Evolutionary conservation across 768 basidiomycete genomes (phyloP).

Genomic region (Cantharellus cinnabarinus): DNA sequence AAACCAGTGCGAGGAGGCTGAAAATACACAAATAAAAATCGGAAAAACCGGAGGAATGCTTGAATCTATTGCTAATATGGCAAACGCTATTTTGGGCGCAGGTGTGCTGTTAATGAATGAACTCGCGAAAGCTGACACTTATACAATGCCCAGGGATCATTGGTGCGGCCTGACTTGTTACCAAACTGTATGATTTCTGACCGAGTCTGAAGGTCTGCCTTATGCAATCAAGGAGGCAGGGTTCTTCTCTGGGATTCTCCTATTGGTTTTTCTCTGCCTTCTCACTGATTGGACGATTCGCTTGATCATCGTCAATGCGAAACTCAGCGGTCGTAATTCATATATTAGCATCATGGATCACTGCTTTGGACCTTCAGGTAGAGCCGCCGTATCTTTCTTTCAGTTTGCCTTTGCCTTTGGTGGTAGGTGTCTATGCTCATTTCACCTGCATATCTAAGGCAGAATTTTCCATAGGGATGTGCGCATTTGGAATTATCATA

Average conservation of each 20-base stretch:
- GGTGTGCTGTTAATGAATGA: constrained; percentile 26
- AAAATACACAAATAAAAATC: constrained; percentile 49
- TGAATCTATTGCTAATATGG: constrained; percentile 81
- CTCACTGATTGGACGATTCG: constrained; percentile 98
- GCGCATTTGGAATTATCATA: constrained; percentile 93
- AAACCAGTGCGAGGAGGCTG: constrained; percentile 32
- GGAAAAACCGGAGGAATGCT: constrained; percentile 52
- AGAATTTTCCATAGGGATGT: constrained; percentile 49
- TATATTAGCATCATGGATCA: constrained; percentile 91
- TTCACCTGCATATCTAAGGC: not conserved
- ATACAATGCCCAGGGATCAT: constrained; percentile 35
- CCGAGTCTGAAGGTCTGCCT: constrained; percentile 43
- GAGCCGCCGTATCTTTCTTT: constrained; percentile 87
- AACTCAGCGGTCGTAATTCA: constrained; percentile 76
- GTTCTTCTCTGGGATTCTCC: constrained; percentile 68
- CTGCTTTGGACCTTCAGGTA: constrained; percentile 80
- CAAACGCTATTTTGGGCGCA: constrained; percentile 87
- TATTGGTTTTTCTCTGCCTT: constrained; percentile 57
- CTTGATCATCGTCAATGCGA: constrained; percentile 87
- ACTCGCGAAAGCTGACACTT: not conserved
- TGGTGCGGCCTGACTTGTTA: constrained; percentile 23
- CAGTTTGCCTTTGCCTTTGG: constrained; percentile 97
- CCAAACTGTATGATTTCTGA: not conserved
- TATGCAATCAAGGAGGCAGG: constrained; percentile 92
- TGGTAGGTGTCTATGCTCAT: constrained; percentile 28